Base-by-base conservation (phyloP, 768 basidiomycete species). In the Baorangia bicolor region DNA sequence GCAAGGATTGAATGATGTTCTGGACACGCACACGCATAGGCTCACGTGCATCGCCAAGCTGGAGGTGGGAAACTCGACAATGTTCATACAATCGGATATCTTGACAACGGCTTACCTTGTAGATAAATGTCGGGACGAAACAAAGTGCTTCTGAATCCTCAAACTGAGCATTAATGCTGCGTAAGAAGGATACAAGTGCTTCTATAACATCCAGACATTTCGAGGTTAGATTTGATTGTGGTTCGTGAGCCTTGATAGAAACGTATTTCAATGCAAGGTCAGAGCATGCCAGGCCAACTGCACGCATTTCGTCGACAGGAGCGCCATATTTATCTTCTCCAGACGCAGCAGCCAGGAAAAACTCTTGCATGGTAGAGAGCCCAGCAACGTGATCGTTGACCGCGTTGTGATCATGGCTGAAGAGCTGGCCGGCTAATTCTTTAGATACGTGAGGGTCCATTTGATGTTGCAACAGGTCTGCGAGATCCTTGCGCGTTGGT, bases 1-100 rank as follows among this genome's bases (percentile, higher is more conserved):
- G 88, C 49, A 98, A 77, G 5, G 80, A 81, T 64, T 92, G 90
- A 52, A 98, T 84, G 56, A 97, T 88, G 44, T 85, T 87, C 61
- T 91, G 86, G 21, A 97, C 86, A 47, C 94, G 85, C 43, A 76
- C 67, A 8, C 94, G 84, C 41, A 94, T 82, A 56, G 83, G 86
- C 73, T 95, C 94, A 27, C 93, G 81, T 28, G 88, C 84, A 75
- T 98, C 97, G 14, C 97, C 97, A 56, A 98, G 87, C 96, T 98
- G 23, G 14, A 56, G 50, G 43, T 46, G 27, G 56, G 35, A 31
- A 51, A 13, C 31, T 56, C 43, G 43, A 51, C 23, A 33, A 30
- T n/a, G 42, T 46, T 41, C 48, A 51, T 27, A 30, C 5, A 20
- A 25, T 39, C 11, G 2, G 23, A 27, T 25, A 12, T 13, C 30